Evolutionary conservation across 2,329 filamentous ascomycete species (phyloP).

Genomic region (Alternaria ethzedia): DNA sequence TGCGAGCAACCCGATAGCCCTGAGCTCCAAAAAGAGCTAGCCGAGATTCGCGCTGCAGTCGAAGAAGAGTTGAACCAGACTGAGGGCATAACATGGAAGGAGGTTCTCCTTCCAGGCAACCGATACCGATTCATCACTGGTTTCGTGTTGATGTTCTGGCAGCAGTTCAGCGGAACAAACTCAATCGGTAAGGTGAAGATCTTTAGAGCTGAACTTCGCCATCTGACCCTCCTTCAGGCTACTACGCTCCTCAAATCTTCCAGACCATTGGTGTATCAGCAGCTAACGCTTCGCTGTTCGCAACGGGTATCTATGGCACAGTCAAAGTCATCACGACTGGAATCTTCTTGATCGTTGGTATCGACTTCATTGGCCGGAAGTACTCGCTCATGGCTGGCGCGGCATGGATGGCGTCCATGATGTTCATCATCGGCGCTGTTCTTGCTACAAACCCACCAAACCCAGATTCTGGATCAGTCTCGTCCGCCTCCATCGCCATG

Average conservation of each 20-base stretch:
- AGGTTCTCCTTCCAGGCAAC: conserved; percentile 65
- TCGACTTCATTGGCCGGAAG: conserved; percentile 68
- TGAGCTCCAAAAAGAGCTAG: conserved; percentile 61
- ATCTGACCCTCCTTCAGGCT: conserved; percentile 51
- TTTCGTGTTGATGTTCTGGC: conserved; percentile 76
- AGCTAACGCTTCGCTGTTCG: conserved; percentile 8
- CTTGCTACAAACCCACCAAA: conserved; percentile 53
- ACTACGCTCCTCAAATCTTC: conserved; percentile 77
- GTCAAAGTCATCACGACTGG: conserved; percentile 74
- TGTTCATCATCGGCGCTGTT: conserved; percentile 70
- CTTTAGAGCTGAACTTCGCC: not conserved
- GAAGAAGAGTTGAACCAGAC: conserved; percentile 73
- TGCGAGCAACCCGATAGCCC: conserved; percentile 8
- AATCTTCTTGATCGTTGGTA: conserved; percentile 72
- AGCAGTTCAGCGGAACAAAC: conserved; percentile 79
- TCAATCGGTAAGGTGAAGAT: conserved; percentile 55
- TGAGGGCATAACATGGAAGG: conserved; percentile 44
- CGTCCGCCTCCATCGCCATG: conserved; percentile 63
- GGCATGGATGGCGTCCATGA: conserved; percentile 65
- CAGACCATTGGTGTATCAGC: conserved; percentile 67
- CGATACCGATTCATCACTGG: conserved; percentile 69
- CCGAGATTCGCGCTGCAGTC: conserved; percentile 71
- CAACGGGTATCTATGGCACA: conserved; percentile 68
- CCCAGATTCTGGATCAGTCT: conserved; percentile 38
- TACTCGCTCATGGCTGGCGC: conserved; percentile 71